These are phyloP conservation scores for Bryum argenteum DNA, from an alignment of 225 moss, liverwort and hornwort genomes.

Conservation along the genomic window DNA sequence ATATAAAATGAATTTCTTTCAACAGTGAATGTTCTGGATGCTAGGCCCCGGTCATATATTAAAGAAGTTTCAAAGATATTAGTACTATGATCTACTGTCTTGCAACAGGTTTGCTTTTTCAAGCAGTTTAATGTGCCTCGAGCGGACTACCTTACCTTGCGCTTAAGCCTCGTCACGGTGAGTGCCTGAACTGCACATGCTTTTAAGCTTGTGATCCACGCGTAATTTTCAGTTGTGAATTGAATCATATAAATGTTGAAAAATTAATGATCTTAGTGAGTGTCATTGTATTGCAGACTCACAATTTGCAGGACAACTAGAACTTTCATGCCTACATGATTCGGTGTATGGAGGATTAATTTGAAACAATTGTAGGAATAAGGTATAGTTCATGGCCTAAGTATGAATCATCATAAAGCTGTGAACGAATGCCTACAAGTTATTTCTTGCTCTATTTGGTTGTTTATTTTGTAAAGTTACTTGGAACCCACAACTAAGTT, in stretches of 20 bases:
- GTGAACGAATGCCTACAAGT: too few species aligned
- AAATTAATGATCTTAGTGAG: too few species aligned
- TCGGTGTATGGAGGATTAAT: conserved; percentile 69
- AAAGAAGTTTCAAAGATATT: too few species aligned
- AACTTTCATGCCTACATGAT: conserved; percentile 63
- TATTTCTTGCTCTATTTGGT: too few species aligned
- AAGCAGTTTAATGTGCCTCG: conserved; percentile 52
- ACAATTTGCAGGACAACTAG: conserved; percentile 46
- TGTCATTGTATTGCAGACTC: conserved; percentile 37
- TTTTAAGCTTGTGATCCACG: too few species aligned
- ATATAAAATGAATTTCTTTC: too few species aligned
- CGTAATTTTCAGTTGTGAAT: too few species aligned
- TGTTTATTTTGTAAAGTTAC: not conserved
- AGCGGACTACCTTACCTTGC: conserved; percentile 59
- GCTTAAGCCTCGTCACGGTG: conserved; percentile 57
- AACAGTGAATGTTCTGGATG: not conserved
- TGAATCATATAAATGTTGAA: too few species aligned
- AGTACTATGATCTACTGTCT: not conserved
- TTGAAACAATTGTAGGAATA: conserved; percentile 63
- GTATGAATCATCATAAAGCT: too few species aligned
- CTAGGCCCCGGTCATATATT: not conserved
- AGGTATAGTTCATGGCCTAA: conserved; percentile 34
- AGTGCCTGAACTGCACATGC: not conserved
- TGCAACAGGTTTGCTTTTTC: conserved; percentile 46
- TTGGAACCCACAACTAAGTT: too few species aligned